Conservation (phyloP, 169 alveolate species). For the Eimeria sp. region DNA sequence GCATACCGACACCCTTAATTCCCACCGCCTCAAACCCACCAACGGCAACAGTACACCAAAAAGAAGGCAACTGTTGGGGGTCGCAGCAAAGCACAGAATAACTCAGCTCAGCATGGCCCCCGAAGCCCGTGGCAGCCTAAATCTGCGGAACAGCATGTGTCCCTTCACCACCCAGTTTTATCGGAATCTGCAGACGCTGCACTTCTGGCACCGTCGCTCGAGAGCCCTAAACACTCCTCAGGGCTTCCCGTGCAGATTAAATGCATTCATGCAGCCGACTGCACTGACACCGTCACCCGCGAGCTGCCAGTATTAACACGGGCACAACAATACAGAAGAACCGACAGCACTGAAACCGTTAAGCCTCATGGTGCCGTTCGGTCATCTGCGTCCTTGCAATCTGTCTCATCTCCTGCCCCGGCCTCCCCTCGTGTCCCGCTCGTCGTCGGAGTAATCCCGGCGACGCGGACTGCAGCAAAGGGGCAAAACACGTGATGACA, state of each 20-base stretch:
- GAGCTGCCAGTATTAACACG: not conserved
- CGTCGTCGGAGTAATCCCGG: slow-evolving; percentile 62
- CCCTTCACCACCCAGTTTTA: not conserved
- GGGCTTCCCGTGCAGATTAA: not conserved
- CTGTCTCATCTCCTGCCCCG: not conserved
- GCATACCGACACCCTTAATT: not conserved
- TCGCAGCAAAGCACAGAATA: not conserved
- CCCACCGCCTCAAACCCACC: not conserved
- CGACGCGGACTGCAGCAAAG: slow-evolving; percentile 66
- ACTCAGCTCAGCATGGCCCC: not conserved
- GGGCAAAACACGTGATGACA: not conserved
- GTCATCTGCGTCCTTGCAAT: not conserved
- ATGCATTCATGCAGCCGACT: not conserved
- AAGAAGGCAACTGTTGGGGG: not conserved
- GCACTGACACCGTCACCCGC: not conserved
- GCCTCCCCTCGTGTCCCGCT: slow-evolving; percentile 54
- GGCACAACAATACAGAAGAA: not conserved
- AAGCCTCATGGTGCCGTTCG: not conserved
- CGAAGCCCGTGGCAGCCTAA: not conserved
- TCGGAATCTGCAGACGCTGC: not conserved
- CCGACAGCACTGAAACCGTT: not conserved
- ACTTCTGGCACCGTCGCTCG: not conserved
- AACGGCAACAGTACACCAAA: not conserved
- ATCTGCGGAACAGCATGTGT: not conserved
- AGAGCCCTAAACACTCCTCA: slow-evolving; percentile 25